Base-by-base conservation (phyloP, 176 grass and related monocot species). In the Aegilops sharonensis region DNA sequence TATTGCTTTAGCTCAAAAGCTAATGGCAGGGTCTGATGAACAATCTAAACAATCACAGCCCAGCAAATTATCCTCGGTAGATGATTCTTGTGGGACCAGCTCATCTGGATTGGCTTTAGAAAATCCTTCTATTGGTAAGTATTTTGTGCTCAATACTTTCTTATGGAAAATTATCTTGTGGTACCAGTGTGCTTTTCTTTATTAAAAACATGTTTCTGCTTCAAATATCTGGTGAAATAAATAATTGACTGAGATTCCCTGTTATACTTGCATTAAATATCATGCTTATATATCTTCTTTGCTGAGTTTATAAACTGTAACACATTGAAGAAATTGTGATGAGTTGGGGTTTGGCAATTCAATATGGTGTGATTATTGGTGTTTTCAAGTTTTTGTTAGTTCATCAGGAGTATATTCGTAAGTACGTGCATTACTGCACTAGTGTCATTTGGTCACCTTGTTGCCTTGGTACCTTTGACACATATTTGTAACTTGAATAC, bases 1-100 rank as follows among this genome's bases (percentile, higher is more conserved):
- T 68, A 43, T 95, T 94, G 93, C 87, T 91, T 89, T 98, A 67
- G 88, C 84, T 31, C 93, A 94, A 87, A 98, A 93, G 75, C 82
- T 95, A 78, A 86, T 82, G 64, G 79, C 82, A 48, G 52, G 94
- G 89, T 24, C 89, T 25, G 59, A 84, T 62, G 68, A 92, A 68
- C 90, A 89, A 88, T 78, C 86, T 25, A 81, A 89, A 30, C 85
- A 66, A 61, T 86, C 88, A 64, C 84, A 72, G 67, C 82, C 64
- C 70, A 84, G 43, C 81, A 89, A 87, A 81, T 75, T 35, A 23
- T 9, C 17, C 20, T 86, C 82, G 62, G 73, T 31, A 32, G 48
- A 47, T 20, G 48, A 79, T 88, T 47, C 48, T 42, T 72, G 72
- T 73, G 37, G 69, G 17, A 80, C 37, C 43, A 78, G 72, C 43